Base-by-base conservation (phyloP, 208 protist genomes). In the Trypanosoma melophagium region DNA sequence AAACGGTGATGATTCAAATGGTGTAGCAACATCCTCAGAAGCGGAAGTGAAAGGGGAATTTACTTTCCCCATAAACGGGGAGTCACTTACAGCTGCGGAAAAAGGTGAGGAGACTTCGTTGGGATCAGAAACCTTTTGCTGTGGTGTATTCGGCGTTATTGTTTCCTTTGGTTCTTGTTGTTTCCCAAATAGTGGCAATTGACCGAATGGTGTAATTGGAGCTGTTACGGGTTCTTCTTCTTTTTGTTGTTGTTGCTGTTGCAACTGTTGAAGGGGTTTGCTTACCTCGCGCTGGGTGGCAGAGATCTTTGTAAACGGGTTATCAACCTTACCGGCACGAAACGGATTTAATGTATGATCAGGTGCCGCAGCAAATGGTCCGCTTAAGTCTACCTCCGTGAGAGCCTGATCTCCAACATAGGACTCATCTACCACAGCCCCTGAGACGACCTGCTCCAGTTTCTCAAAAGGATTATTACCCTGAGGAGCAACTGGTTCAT, bases 131-230 rank as follows among this genome's bases (percentile, higher is more conserved):
- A 53, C 3, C 12, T 13, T 31, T 25, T 64, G 61, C n/a, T 69
- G 25, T 40, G 51, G n/a, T 49, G 61, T 24, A 19, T n/a, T 58
- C 24, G 60, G 19, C 49, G 41, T 22, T 24, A 28, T 28, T 9
- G 66, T 9, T 41, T 54, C 54, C n/a, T 35, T 69, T 25, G 60
- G 7, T 49, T 76, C 35, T 14, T 64, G 69, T 0, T 60, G 14
- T 60, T 92, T 81, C 9, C 89, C 89, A 74, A 93, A 95, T 41
- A 95, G 56, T 31, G 89, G 86, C 3, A 95, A 73, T 65, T 95
- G 86, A 12, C 89, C 89, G 56, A 82, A 95, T 10, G 89, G 76
- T 17, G 86, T 91, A 41, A 87, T 66, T 9, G 87, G 87, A 0
- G 84, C 79, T 2, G 80, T 84, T 19, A 73, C 60, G 41, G 63